Percentiles rank a stretch among this genome's conserved stretches.
These are phyloP conservation scores for Ceratobasidium sp. DNA, from an alignment of 1,284 basidiomycete species.

Conservation along the genomic window DNA sequence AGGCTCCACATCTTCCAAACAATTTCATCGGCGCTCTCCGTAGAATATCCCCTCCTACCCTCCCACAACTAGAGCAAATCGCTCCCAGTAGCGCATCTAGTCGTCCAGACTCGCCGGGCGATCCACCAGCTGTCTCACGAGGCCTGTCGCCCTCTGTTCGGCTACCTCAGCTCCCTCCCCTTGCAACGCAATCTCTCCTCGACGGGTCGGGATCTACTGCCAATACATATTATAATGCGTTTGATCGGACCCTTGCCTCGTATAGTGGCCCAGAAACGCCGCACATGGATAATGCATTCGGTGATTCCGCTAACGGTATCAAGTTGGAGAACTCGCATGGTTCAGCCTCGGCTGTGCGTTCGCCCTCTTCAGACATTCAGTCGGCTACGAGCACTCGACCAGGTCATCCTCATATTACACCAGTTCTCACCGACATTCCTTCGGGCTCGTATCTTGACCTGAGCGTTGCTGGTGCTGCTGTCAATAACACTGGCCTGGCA, in stretches of 20 bases:
- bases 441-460: not conserved
- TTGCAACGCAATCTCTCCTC: not conserved
- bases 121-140: not conserved
- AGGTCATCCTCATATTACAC: not conserved
- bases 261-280: not conserved
- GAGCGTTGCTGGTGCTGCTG: not conserved
- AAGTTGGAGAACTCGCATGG: not conserved
- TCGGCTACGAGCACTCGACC: not conserved
- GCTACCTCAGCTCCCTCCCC: conserved; percentile 8
- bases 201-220: not conserved
- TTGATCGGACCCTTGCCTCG: not conserved
- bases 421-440: conserved; percentile 2
- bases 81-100: not conserved
- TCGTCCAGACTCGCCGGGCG: not conserved
- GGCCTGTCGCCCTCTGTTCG: not conserved
- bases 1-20: not conserved
- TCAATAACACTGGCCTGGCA: not conserved
- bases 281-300: not conserved
- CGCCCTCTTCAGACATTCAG: not conserved
- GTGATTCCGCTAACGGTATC: not conserved
- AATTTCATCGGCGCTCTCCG: not conserved
- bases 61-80: not conserved
- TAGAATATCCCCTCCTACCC: conserved; percentile 12
- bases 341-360: not conserved
- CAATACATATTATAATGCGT: not conserved